Base-by-base conservation (phyloP, 2,329 filamentous ascomycete species). In the Cylindrodendrum hubeiense region DNA sequence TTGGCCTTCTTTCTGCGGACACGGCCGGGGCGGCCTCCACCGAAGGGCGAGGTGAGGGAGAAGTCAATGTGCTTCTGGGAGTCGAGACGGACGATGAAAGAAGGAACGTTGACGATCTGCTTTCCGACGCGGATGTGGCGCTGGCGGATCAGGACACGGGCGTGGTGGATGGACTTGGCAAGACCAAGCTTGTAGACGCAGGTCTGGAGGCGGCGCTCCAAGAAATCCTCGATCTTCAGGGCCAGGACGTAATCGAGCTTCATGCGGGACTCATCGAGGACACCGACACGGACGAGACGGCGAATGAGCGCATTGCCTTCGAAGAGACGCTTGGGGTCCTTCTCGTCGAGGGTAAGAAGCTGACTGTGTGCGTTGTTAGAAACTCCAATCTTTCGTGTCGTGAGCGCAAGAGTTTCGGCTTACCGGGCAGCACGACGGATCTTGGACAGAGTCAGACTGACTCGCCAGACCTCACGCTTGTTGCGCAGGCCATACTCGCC, bases 31-130 rank as follows among this genome's bases (percentile, higher is more conserved):
- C 96, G 95, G 82, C 96, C 96, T 83, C 95, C 95, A 86, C 96
- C 96, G 80, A 97, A 98, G 83, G 96, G 95, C 82, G 95, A 98
- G 86, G 92, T 97, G 75, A 99, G 91, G 71, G 96, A 90, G 84
- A 99, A 98, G 90, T 99, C 96, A 80, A 99, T 98, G 92, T 99
- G 96, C 93, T 99, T 99, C 92, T 99, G 96, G 79, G 95, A 98
- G 90, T 99, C 96, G 81, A 99, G 94, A 87, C 96, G 96, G 85
- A 99, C 96, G 83, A 99, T 92, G 92, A 97, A 99, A 61, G 95
- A 98, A 74, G 96, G 96, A 68, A 99, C 96, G 87, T 99, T 99
- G 90, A 99, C 96, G 83, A 99, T 98, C 90, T 99, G 96, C 93
- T 99, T 99, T 87, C 96, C 96, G 82, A 99, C 96, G 82, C 95